A percentile compares a stretch with the other conserved stretches of the same genome.
Evolutionary conservation across 306 rosid genomes (phyloP).

Genomic region (Vicia faba): DNA sequence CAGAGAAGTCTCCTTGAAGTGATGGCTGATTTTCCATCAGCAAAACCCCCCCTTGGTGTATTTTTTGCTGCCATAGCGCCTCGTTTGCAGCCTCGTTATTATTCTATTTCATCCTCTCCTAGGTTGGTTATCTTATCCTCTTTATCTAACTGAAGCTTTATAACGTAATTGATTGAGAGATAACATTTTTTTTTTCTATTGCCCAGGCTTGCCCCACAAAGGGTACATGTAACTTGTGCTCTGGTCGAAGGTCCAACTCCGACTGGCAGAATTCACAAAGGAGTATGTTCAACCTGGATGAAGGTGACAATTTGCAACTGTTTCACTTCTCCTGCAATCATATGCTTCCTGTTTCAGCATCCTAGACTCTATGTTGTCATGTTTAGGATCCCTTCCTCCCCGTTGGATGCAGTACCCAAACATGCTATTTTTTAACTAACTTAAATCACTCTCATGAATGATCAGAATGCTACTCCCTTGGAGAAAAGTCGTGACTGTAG

Average conservation of each 20-base stretch:
- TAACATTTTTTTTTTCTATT: slow-evolving; percentile 30
- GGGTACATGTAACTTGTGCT: slow-evolving; percentile 93
- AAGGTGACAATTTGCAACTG: slow-evolving; percentile 60
- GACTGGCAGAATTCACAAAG: slow-evolving; percentile 94
- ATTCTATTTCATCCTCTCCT: slow-evolving; percentile 97
- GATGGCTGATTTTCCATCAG: slow-evolving; percentile 92
- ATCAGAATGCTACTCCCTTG: slow-evolving; percentile 73
- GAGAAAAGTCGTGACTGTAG: slow-evolving; percentile 78
- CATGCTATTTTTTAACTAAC: slow-evolving; percentile 37
- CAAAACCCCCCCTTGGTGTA: slow-evolving; percentile 93
- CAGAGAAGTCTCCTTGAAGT: slow-evolving; percentile 94
- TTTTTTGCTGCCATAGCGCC: slow-evolving; percentile 92
- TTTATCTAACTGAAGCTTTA: slow-evolving; percentile 18
- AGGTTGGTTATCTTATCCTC: slow-evolving; percentile 57
- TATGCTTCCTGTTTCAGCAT: slow-evolving; percentile 21
- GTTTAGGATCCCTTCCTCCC: slow-evolving; percentile 23
- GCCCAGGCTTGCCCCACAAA: slow-evolving; percentile 65
- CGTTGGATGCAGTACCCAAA: slow-evolving; percentile 22
- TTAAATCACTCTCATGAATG: slow-evolving; percentile 32
- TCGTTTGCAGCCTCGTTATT: slow-evolving; percentile 90
- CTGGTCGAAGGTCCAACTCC: slow-evolving; percentile 87
- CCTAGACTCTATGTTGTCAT: slow-evolving; percentile 6
- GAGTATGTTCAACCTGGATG: slow-evolving; percentile 98
- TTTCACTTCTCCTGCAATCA: slow-evolving; percentile 16
- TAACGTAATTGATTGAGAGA: slow-evolving; percentile 8